A percentile compares a stretch with the other conserved stretches of the same genome.
These are phyloP conservation scores for Fusarium armeniacum DNA, from an alignment of 2,329 filamentous ascomycete species.

Conservation along the genomic window DNA sequence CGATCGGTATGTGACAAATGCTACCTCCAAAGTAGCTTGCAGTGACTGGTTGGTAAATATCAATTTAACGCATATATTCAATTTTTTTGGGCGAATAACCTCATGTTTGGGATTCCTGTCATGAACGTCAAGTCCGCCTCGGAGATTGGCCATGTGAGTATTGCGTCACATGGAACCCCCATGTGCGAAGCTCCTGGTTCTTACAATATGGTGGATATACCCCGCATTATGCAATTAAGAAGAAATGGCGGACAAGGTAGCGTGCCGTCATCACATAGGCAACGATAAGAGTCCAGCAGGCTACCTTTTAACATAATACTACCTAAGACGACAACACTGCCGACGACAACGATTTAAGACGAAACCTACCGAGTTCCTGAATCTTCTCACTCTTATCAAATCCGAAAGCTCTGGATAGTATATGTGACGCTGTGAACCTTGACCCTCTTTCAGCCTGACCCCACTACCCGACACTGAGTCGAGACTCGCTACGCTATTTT, in stretches of 20 bases:
- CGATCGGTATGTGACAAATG: background rate
- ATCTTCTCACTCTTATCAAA: background rate
- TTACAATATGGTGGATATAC: slow-evolving; percentile 43
- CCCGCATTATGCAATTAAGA: slow-evolving; percentile 46
- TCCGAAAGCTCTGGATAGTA: background rate
- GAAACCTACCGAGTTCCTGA: slow-evolving; percentile 4
- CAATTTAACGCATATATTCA: background rate
- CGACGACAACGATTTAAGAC: slow-evolving; percentile 40
- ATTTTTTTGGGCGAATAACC: slow-evolving; percentile 26
- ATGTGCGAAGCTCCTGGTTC: slow-evolving; percentile 12
- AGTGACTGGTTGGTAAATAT: background rate
- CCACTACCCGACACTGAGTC: slow-evolving; percentile 46
- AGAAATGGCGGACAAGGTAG: slow-evolving; percentile 20
- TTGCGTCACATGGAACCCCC: slow-evolving; percentile 52
- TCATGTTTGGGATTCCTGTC: slow-evolving; percentile 25
- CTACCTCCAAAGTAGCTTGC: background rate
- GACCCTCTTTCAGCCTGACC: slow-evolving; percentile 46
- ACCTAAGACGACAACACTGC: slow-evolving; percentile 41
- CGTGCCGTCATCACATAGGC: slow-evolving; percentile 55
- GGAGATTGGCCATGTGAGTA: slow-evolving; percentile 42
- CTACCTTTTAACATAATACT: slow-evolving; percentile 37
- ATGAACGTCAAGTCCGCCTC: background rate
- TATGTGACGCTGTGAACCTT: slow-evolving; percentile 6
- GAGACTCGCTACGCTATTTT: slow-evolving; percentile 47
- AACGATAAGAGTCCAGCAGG: slow-evolving; percentile 51